Evolutionary conservation across 768 basidiomycete species (phyloP).

Genomic region (Leucosporidium yakuticum): DNA sequence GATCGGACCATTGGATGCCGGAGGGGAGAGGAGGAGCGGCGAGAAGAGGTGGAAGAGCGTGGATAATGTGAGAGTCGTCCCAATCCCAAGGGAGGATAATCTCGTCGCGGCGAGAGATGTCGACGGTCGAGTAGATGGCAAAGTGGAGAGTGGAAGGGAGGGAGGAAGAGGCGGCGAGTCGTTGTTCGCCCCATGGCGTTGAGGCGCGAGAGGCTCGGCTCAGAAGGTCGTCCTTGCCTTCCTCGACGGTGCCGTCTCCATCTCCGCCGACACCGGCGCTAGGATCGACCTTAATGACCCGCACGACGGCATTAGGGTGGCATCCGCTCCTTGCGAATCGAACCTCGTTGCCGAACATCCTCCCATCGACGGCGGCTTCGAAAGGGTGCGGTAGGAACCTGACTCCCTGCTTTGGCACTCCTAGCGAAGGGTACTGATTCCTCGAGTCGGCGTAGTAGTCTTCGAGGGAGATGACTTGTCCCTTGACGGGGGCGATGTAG

Average conservation of each 20-base stretch:
- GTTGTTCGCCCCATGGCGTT: conserved; percentile 6
- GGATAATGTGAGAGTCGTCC: conserved; percentile 76
- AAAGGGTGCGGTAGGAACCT: conserved; percentile 67
- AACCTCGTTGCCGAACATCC: conserved; percentile 60
- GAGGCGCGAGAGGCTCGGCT: not conserved
- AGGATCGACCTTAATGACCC: conserved; percentile 47
- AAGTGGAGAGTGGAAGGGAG: conserved; percentile 53
- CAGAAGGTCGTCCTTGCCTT: not conserved
- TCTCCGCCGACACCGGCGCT: conserved; percentile 17
- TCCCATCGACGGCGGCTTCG: conserved; percentile 73
- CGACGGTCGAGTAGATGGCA: conserved; percentile 66
- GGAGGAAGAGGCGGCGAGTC: not conserved
- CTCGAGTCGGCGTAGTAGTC: conserved; percentile 70
- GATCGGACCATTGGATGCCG: not conserved
- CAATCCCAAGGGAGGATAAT: conserved; percentile 91
- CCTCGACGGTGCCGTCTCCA: not conserved
- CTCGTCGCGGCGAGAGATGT: conserved; percentile 73
- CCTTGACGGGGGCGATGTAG: conserved; percentile 60
- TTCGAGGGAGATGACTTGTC: conserved; percentile 60
- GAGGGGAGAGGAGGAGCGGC: not conserved
- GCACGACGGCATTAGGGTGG: conserved; percentile 60
- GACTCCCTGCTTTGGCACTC: conserved; percentile 77
- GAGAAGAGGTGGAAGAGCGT: conserved; percentile 14
- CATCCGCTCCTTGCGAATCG: conserved; percentile 63
- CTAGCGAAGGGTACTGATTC: conserved; percentile 69